Evolutionary conservation across 768 basidiomycete genomes (phyloP), one percentile per base, ranked within the genome.

Genomic region (Hericium coralloides): DNA sequence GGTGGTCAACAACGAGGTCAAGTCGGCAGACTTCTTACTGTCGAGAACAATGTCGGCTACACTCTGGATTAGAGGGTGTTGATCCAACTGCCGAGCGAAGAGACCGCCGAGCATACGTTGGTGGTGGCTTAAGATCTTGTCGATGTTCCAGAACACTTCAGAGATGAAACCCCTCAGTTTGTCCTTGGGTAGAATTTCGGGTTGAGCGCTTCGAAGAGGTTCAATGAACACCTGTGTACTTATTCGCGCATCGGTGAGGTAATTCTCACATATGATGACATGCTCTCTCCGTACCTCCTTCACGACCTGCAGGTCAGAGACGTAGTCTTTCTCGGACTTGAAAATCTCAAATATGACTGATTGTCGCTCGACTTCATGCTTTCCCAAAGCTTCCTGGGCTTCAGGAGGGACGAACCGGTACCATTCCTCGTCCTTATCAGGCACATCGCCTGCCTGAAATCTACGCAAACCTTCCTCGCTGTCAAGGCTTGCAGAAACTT

Each of bases 331-430:
- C 72, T 99, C 97, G 0, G 87, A 84, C 68, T 91, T 87, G 70
- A 98, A 85, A 22, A 95, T 72, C 67, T 98, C 95, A 63, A 94
- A 95, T 6, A 99, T 78, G 39, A 84, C 82, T 23, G 84, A 89
- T 68, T 98, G 94, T 48, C 94, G 79, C 57, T 87, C 82, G 20
- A 94, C 84, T 67, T 97, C 93, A 52, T 80, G 69, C 66, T 85
- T 82, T 23, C 85, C 83, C 2, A 98, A 71, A 0, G 83, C 80
- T 26, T 86, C 83, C 15, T 79, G 74, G 0, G 92, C 82, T 63
- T 82, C 82, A n/a, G 72, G 64, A 1, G 92, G 85, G 2, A 95
- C 87, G 8, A 93, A 80, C 31, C 79, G 74, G 64, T 88, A 77
- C 95, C 95, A 98, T 51, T 89, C 89, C 68, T 86, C 81, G 58